Evolutionary conservation across 768 basidiomycete genomes (phyloP), one percentile per base, ranked within the genome.

Genomic region (Auricularia cornea): DNA sequence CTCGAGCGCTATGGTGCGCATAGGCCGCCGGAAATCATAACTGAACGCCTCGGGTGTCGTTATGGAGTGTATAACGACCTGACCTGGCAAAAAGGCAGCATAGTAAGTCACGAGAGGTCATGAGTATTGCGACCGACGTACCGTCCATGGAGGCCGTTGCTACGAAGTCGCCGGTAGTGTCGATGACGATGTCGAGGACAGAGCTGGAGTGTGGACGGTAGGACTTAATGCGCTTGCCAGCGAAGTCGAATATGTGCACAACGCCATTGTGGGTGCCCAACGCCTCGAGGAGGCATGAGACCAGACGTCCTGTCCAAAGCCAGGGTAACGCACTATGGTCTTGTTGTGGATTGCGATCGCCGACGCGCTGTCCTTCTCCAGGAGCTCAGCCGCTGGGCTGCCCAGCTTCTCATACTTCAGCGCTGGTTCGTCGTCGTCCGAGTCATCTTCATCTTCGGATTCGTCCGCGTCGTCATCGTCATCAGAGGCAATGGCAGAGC

Each of bases 141-240:
- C 96, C 96, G 75, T 99, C 96, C 66, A 96, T 86, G 3, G 93
- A 94, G 0, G 95, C 90, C 6, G 93, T 94, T 2, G 88, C 94
- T 6, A 98, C 84, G 69, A 94, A 98, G 63, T 97, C 94, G 33
- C 84, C 87, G 0, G 89, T 90, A 61, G 80, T 77, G 71, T 98
- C 95, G 70, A 98, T 81, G 59, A 82, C 83, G 40, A 98, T 87
- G 71, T 94, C 94, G 63, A 86, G 83, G 62, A 98, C 80, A 12
- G 92, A 92, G 0, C 95, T 95, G 35, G 85, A 78, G 70, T 99
- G 97, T 2, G 90, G 92, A 70, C 93, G 88, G 74, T 87, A 97
- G 1, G 92, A 91, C 74, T 93, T 95, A 74, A 94, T 81, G 52
- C 89, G 85, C 62, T 85, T 83, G 3, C 95, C 96, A 30, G 83